Conservation (phyloP, 768 basidiomycete species). For the Sutorius australiensis region DNA sequence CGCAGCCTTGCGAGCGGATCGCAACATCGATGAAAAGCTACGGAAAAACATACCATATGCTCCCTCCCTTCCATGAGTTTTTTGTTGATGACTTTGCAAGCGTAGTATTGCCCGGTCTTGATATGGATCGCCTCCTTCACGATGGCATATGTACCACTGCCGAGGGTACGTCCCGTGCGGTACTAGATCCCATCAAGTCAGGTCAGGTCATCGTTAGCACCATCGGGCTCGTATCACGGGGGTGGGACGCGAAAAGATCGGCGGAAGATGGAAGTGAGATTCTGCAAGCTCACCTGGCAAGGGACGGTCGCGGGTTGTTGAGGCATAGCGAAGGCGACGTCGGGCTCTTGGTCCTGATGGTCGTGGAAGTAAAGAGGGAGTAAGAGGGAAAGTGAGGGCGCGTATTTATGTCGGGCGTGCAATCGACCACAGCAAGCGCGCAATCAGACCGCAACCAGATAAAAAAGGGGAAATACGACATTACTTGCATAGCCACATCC, state of each 20-base stretch:
- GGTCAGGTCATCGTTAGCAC: slow-evolving; percentile 5
- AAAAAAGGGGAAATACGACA: neutral
- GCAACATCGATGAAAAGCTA: slow-evolving; percentile 6
- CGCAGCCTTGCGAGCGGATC: slow-evolving; percentile 1
- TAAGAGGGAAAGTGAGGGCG: neutral
- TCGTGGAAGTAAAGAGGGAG: slow-evolving; percentile 3
- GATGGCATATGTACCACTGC: slow-evolving; percentile 92
- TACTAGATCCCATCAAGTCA: slow-evolving; percentile 45
- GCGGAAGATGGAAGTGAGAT: neutral
- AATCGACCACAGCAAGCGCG: slow-evolving; percentile 13
- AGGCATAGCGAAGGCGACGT: slow-evolving; percentile 24
- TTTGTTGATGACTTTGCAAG: slow-evolving; percentile 99
- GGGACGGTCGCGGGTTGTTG: slow-evolving; percentile 39
- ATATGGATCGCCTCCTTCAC: slow-evolving; percentile 95
- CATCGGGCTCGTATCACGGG: slow-evolving; percentile 1
- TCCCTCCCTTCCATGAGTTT: slow-evolving; percentile 97
- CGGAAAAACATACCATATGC: slow-evolving; percentile 72
- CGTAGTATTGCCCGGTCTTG: slow-evolving; percentile 90
- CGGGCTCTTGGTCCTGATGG: slow-evolving; percentile 16
- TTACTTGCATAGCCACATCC: slow-evolving; percentile 23
- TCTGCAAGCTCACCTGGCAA: slow-evolving; percentile 38
- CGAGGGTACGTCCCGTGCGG: slow-evolving; percentile 82
- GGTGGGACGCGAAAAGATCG: slow-evolving; percentile 1
- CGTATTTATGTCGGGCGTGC: slow-evolving; percentile 14
- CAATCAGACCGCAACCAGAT: slow-evolving; percentile 8